These are phyloP conservation scores for Polytrichum formosum DNA, from an alignment of 225 moss, liverwort and hornwort genomes.

Conservation along the genomic window DNA sequence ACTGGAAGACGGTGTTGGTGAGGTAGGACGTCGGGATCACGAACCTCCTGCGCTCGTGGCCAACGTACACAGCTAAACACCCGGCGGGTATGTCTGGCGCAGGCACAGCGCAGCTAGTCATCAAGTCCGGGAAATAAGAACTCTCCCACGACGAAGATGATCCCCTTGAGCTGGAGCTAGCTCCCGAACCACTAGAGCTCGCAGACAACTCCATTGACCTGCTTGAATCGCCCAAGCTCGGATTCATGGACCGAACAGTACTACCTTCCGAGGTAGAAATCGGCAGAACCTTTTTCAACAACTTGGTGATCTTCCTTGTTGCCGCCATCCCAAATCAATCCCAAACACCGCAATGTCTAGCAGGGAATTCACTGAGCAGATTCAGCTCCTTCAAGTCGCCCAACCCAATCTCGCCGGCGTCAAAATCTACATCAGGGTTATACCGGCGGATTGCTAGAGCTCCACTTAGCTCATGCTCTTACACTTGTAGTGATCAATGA, in stretches of 20 bases:
- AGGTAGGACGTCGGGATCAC: constrained; percentile 47
- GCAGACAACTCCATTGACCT: constrained; percentile 4
- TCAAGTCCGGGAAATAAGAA: background rate
- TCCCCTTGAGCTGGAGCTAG: background rate
- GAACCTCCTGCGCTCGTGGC: constrained; percentile 42
- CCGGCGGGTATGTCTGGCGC: constrained; percentile 30
- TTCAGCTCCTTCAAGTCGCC: too few species aligned
- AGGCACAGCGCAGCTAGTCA: too few species aligned
- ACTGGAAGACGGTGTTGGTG: constrained; percentile 40
- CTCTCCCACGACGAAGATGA: constrained; percentile 11
- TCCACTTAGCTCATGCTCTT: too few species aligned
- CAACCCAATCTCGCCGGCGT: too few species aligned
- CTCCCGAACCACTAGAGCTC: background rate
- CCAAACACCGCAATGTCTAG: too few species aligned
- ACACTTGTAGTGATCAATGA: too few species aligned
- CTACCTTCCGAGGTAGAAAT: background rate
- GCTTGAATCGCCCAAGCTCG: constrained; percentile 34
- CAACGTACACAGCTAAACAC: constrained; percentile 42
- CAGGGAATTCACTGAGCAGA: too few species aligned
- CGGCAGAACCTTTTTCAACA: background rate
- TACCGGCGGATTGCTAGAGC: too few species aligned
- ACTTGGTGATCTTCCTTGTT: constrained; percentile 1
- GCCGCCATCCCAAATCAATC: background rate
- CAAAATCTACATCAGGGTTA: too few species aligned
- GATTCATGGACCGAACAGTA: constrained; percentile 24